Conservation (phyloP, 495 filamentous ascomycete species). For the Tuber calosporum region DNA sequence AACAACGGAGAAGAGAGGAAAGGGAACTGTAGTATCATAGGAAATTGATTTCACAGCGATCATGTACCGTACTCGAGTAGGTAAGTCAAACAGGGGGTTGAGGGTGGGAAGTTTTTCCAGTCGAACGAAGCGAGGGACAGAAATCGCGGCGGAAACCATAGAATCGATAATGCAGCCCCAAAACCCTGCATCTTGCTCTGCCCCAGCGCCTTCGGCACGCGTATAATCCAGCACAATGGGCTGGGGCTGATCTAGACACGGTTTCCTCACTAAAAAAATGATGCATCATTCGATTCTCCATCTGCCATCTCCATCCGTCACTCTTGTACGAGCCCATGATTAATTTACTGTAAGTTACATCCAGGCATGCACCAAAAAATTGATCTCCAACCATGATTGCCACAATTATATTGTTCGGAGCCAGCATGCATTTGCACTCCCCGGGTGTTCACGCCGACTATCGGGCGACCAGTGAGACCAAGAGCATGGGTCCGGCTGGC, state of each 20-base stretch:
- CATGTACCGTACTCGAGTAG: conserved; percentile 14
- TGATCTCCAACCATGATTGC: not conserved
- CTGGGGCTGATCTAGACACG: conserved; percentile 37
- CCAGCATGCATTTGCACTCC: not conserved
- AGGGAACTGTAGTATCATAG: conserved; percentile 22
- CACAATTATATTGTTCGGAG: not conserved
- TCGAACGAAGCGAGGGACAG: not conserved
- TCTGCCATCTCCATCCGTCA: not conserved
- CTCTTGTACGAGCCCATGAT: not conserved
- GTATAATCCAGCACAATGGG: conserved; percentile 38
- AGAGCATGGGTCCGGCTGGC: not conserved
- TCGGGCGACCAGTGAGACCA: not conserved
- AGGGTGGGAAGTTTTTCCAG: conserved; percentile 26
- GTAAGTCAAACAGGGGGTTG: conserved; percentile 20
- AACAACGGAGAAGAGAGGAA: conserved; percentile 13
- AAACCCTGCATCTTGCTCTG: not conserved
- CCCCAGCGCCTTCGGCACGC: conserved; percentile 21
- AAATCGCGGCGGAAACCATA: not conserved
- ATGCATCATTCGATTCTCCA: not conserved
- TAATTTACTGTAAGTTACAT: not conserved
- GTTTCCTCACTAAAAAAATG: conserved; percentile 24
- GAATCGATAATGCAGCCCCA: not conserved
- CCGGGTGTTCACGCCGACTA: not conserved
- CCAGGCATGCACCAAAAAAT: not conserved
- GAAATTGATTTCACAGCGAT: conserved; percentile 19